Percentiles rank a stretch among this genome's conserved stretches.
Evolutionary conservation across 2,329 filamentous ascomycete genomes (phyloP).

Genomic region (Exophiala bonariae): DNA sequence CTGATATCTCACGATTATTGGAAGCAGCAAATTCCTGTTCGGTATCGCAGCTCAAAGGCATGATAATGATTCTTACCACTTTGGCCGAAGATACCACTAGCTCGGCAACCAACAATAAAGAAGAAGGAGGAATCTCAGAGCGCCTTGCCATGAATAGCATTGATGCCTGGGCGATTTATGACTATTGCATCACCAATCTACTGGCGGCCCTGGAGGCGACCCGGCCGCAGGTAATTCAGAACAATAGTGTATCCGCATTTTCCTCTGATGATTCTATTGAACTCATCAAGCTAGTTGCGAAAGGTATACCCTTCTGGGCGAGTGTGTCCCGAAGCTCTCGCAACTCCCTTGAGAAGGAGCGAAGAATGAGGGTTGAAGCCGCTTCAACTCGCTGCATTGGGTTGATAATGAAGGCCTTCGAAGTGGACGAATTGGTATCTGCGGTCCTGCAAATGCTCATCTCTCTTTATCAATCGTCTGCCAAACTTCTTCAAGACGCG

Average conservation of each 20-base stretch:
- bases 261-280: neutral
- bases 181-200: constrained; percentile 11
- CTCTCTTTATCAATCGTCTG: constrained; percentile 15
- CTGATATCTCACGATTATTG: constrained; percentile 37
- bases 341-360: neutral
- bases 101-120: constrained; percentile 6
- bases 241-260: neutral
- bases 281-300: constrained; percentile 9
- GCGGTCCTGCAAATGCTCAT: constrained; percentile 20
- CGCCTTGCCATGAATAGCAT: constrained; percentile 16
- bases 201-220: too few species aligned
- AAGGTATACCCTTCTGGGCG: constrained; percentile 19
- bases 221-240: neutral
- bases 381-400: constrained; percentile 11
- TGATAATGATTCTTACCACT: constrained; percentile 31
- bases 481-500: constrained; percentile 16
- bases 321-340: constrained; percentile 11
- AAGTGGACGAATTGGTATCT: constrained; percentile 5
- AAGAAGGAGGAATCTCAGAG: constrained; percentile 11
- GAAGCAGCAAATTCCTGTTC: constrained; percentile 10
- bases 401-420: constrained; percentile 1
- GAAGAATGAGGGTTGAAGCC: constrained; percentile 5
- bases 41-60: constrained; percentile 15
- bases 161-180: constrained; percentile 22
- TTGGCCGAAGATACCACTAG: constrained; percentile 37